phyloP scores from a whole-genome alignment of 208 protist species.

The Blastocrithidia nonstop region DNA sequence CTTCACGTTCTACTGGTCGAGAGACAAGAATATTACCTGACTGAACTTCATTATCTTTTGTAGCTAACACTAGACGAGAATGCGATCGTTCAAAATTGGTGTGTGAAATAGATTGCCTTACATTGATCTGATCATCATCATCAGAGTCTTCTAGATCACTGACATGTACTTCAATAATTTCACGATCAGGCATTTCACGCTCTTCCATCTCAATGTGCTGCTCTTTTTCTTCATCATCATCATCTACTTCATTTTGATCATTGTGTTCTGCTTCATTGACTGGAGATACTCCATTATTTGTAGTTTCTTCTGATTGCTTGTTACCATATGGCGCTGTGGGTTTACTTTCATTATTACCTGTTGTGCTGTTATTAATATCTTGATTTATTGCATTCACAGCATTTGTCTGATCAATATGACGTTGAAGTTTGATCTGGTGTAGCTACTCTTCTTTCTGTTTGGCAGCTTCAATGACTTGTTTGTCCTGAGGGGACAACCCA shows the following conservation, averaged over 20 bases:
- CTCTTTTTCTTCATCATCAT: background rate
- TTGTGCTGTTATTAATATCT: no score
- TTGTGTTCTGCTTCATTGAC: no score
- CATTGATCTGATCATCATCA: background rate
- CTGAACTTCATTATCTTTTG: background rate
- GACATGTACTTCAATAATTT: background rate
- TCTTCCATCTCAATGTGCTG: background rate
- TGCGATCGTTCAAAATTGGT: background rate
- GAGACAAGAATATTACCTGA: background rate
- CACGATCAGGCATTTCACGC: background rate
- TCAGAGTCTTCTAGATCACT: background rate
- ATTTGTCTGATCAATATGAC: no score
- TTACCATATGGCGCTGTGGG: no score
- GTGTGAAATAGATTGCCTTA: background rate
- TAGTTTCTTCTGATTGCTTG: no score
- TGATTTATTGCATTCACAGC: no score
- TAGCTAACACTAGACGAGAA: background rate
- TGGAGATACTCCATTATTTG: no score
- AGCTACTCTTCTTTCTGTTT: constrained; percentile 17
- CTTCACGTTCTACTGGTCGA: background rate
- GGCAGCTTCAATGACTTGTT: constrained; percentile 12
- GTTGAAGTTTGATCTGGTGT: no score
- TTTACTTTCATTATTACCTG: no score
- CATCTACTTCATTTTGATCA: constrained; percentile 1
- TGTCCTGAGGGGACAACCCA: constrained; percentile 15